These are phyloP conservation scores for Senna siamea DNA, from an alignment of 306 rosid genomes.

Conservation along the genomic window DNA sequence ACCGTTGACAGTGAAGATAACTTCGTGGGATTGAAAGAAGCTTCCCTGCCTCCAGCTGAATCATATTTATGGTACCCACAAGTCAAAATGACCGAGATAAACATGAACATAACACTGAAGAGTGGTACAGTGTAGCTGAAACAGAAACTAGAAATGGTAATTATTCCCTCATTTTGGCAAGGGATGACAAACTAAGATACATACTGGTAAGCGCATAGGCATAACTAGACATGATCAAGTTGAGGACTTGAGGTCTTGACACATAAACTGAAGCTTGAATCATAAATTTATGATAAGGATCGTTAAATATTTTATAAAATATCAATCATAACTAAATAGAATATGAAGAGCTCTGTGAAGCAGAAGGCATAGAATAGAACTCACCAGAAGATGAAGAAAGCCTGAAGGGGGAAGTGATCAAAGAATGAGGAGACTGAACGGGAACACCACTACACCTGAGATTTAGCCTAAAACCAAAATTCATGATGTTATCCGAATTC, in stretches of 20 bases:
- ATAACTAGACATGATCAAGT: not conserved
- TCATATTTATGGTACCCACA: constrained; percentile 35
- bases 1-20: constrained; percentile 58
- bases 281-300: not conserved
- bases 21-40: constrained; percentile 53
- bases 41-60: constrained; percentile 69
- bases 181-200: not conserved
- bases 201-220: not conserved
- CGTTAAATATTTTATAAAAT: not conserved
- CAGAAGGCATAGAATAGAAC: constrained; percentile 26
- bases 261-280: constrained; percentile 9
- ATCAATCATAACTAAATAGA: not conserved
- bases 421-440: constrained; percentile 52
- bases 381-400: constrained; percentile 67
- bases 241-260: not conserved
- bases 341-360: not conserved
- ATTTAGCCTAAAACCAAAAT: constrained; percentile 63
- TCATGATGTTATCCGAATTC: constrained; percentile 54
- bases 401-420: constrained; percentile 48
- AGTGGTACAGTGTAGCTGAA: not conserved
- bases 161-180: not conserved
- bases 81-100: constrained; percentile 2
- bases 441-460: constrained; percentile 52
- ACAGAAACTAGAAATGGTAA: not conserved
- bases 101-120: not conserved